Evolutionary conservation across 306 rosid species (phyloP).

Genomic region (Canavalia ensiformis): DNA sequence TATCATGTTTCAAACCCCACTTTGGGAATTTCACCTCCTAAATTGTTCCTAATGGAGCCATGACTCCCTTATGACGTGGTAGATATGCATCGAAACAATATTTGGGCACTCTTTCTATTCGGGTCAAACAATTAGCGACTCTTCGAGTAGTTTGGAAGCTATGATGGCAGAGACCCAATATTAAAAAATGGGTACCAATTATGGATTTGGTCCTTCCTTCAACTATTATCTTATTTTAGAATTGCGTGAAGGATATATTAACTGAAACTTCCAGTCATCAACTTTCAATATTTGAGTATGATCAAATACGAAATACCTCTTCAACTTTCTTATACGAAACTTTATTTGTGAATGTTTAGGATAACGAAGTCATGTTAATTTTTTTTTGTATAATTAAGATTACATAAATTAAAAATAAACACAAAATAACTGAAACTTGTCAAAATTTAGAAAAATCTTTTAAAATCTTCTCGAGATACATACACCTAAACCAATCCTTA

Average conservation of each 20-base stretch:
- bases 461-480: background rate
- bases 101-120: background rate
- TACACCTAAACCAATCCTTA: background rate
- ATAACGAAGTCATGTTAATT: background rate
- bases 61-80: constrained; percentile 11
- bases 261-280: background rate
- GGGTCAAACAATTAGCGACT: background rate
- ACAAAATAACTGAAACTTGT: background rate
- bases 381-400: background rate
- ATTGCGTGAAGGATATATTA: background rate
- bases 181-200: background rate
- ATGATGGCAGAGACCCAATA: background rate
- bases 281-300: background rate
- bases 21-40: too few species aligned
- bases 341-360: background rate
- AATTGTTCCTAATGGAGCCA: too few species aligned
- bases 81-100: background rate
- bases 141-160: background rate
- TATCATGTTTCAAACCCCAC: too few species aligned
- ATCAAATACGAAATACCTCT: background rate
- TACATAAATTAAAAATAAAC: background rate
- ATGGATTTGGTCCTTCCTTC: background rate
- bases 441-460: background rate
- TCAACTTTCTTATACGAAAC: background rate
- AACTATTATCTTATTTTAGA: background rate